Percentiles rank a stretch among this genome's conserved stretches.
phyloP scores from a whole-genome alignment of 1,284 basidiomycete species.

The Moniliophthora roreri region DNA sequence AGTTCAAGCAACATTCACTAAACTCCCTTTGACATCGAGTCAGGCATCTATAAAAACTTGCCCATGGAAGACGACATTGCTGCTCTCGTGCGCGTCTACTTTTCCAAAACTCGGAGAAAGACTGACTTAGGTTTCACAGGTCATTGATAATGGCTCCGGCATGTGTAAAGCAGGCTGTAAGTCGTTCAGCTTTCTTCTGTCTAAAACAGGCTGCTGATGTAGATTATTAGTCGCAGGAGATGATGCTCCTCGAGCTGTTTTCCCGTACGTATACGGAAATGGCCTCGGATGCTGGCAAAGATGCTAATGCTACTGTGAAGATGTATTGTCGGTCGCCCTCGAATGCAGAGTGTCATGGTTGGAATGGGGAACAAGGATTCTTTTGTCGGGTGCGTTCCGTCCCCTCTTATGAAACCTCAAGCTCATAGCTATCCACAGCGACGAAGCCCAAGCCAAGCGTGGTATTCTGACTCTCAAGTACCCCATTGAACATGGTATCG shows the following conservation, averaged over 20 bases:
- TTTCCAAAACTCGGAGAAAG: background rate
- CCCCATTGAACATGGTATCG: conserved; percentile 15
- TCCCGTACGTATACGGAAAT: conserved; percentile 13
- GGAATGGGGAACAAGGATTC: conserved; percentile 15
- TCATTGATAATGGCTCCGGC: conserved; percentile 17
- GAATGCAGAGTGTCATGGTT: conserved; percentile 10
- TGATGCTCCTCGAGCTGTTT: conserved; percentile 14
- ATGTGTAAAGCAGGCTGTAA: conserved; percentile 16
- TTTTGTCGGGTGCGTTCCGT: conserved; percentile 9
- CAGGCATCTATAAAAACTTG: no score
- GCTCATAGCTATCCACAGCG: conserved; percentile 1
- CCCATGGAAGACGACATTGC: conserved; percentile 15
- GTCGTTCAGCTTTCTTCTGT: background rate
- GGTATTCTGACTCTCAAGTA: conserved; percentile 15
- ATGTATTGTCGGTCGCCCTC: conserved; percentile 13
- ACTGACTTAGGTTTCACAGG: conserved; percentile 3
- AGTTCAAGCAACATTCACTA: no score
- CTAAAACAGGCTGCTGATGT: background rate
- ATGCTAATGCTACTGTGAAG: no score
- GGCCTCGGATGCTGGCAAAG: background rate
- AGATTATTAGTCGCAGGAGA: conserved; percentile 11
- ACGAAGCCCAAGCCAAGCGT: conserved; percentile 15
- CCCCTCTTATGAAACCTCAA: background rate
- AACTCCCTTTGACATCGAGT: no score
- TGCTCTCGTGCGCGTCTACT: conserved; percentile 5